These are phyloP conservation scores for Penicillium crustosum DNA, from an alignment of 2,329 filamentous ascomycete species.

Conservation along the genomic window DNA sequence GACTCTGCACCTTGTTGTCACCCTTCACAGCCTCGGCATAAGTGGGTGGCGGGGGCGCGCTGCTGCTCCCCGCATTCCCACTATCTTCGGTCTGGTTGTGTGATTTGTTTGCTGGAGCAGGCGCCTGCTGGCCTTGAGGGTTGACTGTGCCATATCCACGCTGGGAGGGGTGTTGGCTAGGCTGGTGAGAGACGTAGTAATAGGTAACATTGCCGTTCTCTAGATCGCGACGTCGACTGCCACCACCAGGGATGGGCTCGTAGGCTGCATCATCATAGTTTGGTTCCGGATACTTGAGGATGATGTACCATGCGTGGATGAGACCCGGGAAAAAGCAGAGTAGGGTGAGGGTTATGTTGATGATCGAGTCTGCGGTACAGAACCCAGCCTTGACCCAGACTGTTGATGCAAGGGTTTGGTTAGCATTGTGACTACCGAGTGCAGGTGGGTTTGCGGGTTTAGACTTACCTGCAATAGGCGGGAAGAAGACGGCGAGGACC, in stretches of 20 bases:
- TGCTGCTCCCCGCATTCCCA: slow-evolving; percentile 30
- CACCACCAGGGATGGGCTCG: slow-evolving; percentile 60
- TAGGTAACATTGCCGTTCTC: slow-evolving; percentile 63
- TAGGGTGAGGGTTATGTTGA: slow-evolving; percentile 88
- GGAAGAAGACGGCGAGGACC: slow-evolving; percentile 62
- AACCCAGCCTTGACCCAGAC: slow-evolving; percentile 97
- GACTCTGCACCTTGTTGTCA: slow-evolving; percentile 83
- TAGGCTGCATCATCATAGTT: slow-evolving; percentile 63
- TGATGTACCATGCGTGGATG: slow-evolving; percentile 97
- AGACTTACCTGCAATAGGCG: slow-evolving; percentile 55
- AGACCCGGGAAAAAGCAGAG: slow-evolving; percentile 82
- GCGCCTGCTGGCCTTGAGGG: slow-evolving; percentile 26
- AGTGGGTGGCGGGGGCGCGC: slow-evolving; percentile 63
- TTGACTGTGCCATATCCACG: slow-evolving; percentile 44
- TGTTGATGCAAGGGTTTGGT: slow-evolving; percentile 39
- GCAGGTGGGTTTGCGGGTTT: neutral
- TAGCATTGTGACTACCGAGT: slow-evolving; percentile 23
- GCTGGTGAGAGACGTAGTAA: slow-evolving; percentile 66
- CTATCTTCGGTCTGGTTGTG: slow-evolving; percentile 24
- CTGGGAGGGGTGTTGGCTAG: slow-evolving; percentile 31
- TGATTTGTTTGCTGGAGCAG: slow-evolving; percentile 20
- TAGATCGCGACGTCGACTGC: slow-evolving; percentile 41
- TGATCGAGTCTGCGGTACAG: slow-evolving; percentile 87
- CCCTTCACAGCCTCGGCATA: slow-evolving; percentile 89
- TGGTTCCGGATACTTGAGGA: slow-evolving; percentile 79